Conservation (phyloP, 768 basidiomycete genomes). For the Amanita inopinata region DNA sequence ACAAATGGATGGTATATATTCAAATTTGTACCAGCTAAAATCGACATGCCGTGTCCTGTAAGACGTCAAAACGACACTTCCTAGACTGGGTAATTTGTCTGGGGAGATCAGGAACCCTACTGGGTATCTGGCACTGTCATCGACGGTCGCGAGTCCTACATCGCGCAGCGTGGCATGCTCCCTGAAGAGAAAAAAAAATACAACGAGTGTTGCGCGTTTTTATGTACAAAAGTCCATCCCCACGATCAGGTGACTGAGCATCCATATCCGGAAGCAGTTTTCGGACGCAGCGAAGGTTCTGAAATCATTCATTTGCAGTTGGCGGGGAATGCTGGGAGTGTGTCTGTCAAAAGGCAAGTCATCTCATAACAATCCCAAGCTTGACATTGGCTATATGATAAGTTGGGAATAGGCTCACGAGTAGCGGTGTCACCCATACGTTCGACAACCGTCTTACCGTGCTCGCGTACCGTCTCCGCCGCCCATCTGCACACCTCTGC, state of each 20-base stretch:
- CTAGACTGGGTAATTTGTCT: constrained; percentile 45
- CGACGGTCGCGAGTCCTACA: constrained; percentile 41
- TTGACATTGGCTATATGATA: neutral
- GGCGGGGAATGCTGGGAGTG: constrained; percentile 18
- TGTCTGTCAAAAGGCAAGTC: constrained; percentile 21
- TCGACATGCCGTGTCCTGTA: constrained; percentile 56
- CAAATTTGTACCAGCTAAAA: constrained; percentile 39
- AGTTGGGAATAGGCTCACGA: constrained; percentile 22
- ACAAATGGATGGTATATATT: too few relatives aligned
- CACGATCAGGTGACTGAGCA: constrained; percentile 26
- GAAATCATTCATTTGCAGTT: too few relatives aligned
- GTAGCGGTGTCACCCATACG: neutral
- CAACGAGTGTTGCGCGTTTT: constrained; percentile 6
- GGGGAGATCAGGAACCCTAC: constrained; percentile 42
- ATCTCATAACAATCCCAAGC: neutral
- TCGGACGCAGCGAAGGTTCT: too few relatives aligned
- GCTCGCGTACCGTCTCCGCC: constrained; percentile 25
- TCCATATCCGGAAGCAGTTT: neutral
- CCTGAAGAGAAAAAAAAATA: constrained; percentile 19
- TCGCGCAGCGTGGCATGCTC: constrained; percentile 61
- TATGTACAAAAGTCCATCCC: constrained; percentile 25
- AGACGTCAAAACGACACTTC: constrained; percentile 51
- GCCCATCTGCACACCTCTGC: constrained; percentile 41
- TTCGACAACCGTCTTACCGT: constrained; percentile 16
- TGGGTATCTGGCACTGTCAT: constrained; percentile 56